Base-by-base conservation (phyloP, 2,329 filamentous ascomycete genomes). In the Amphichorda felina region DNA sequence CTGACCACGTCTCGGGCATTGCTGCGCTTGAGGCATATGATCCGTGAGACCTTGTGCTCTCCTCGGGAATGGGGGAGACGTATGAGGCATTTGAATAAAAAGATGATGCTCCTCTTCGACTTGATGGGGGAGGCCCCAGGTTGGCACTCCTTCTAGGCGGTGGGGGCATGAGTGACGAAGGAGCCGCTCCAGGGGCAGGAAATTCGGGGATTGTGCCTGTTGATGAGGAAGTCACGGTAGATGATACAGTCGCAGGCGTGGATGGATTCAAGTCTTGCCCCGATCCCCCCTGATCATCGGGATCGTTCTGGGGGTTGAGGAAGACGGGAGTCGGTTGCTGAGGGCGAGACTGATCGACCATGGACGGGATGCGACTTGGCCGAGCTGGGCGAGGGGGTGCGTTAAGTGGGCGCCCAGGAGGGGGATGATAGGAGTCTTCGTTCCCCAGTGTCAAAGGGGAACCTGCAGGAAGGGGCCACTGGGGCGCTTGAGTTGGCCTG, bases 11-110 rank as follows among this genome's bases (percentile, higher is more conserved):
- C 15, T 75, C 72, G 1, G 82, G 81, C 51, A 86, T 82, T 1
- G 73, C 80, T 25, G 75, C 72, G 45, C 80, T 86, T 3, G 82
- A 86, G 16, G 75, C 81, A 47, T 74, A 79, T 0, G 82, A 85
- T 19, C 66, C 65, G 49, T 75, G 70, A 4, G 67, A 61, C 17
- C 68, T 63, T 0, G 72, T 66, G 42, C 68, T 72, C 50, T 87
- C 82, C 53, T 87, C 82, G 1, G 77, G 79, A 36, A 88, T 87
- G 0, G 82, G 81, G 1, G 82, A 82, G 18, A 87, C 79, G 40
- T 69, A 79, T 0, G 79, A 82, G 10, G 65, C 58, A 43, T 68
- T 72, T 3, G 79, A 81, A 46, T 81, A 79, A 40, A 77, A 79
- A 0, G 75, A 76, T 0, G 75, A 79, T 19, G 66, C 68, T 2